Conservation (phyloP, 2,329 filamentous ascomycete genomes). For the Phoma herbarum region DNA sequence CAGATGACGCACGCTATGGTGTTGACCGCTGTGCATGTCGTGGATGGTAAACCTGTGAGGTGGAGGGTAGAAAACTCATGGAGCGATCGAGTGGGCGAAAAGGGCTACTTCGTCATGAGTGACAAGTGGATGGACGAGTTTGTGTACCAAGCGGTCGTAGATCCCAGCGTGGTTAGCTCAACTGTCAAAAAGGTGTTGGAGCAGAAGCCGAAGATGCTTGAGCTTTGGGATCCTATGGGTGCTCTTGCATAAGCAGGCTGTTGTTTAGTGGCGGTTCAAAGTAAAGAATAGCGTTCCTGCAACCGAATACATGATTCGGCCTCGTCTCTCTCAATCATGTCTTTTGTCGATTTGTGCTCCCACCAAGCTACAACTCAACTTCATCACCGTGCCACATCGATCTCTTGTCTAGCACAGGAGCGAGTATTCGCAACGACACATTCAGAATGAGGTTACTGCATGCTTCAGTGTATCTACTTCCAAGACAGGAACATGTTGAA, state of each 20-base stretch:
- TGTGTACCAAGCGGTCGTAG: slow-evolving; percentile 85
- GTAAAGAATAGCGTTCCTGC: slow-evolving; percentile 2
- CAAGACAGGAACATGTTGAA: too few species aligned
- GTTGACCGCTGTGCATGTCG: slow-evolving; percentile 83
- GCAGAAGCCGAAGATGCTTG: slow-evolving; percentile 70
- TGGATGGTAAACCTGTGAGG: slow-evolving; percentile 70
- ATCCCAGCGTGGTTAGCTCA: slow-evolving; percentile 67
- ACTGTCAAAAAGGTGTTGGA: slow-evolving; percentile 75
- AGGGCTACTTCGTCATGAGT: slow-evolving; percentile 91
- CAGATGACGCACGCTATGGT: slow-evolving; percentile 96
- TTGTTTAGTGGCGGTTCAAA: slow-evolving; percentile 1
- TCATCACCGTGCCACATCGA: too few species aligned
- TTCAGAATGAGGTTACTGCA: too few species aligned
- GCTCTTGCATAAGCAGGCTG: slow-evolving; percentile 62
- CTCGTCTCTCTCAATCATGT: too few species aligned
- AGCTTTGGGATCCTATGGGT: slow-evolving; percentile 82
- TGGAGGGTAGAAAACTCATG: slow-evolving; percentile 92
- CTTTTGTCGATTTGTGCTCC: too few species aligned
- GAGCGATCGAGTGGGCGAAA: slow-evolving; percentile 73
- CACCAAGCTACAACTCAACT: too few species aligned
- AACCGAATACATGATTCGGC: too few species aligned
- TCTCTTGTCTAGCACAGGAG: too few species aligned
- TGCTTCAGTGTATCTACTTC: too few species aligned
- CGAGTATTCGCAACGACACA: too few species aligned
- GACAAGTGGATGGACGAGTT: slow-evolving; percentile 74